A percentile compares a stretch with the other conserved stretches of the same genome.
phyloP scores from a whole-genome alignment of 2,329 filamentous ascomycete genomes.

The Fusarium sp. region DNA sequence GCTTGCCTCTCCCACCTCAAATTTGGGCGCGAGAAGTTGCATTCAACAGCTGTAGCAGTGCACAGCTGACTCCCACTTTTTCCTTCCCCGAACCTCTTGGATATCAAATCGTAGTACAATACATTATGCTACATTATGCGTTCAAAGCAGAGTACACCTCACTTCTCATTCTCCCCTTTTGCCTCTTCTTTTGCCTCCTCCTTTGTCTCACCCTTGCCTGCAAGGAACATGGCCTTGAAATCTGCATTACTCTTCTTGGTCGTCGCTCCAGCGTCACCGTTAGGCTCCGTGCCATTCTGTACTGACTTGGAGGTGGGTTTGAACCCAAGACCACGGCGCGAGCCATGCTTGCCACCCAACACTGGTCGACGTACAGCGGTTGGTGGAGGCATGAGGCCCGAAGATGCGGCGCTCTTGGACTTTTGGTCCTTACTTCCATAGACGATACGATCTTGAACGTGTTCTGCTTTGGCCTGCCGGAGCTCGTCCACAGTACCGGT shows the following conservation, averaged over 20 bases:
- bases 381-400: slow-evolving; percentile 62
- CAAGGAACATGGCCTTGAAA: slow-evolving; percentile 69
- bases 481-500: slow-evolving; percentile 71
- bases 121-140: slow-evolving; percentile 39
- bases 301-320: slow-evolving; percentile 41
- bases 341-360: slow-evolving; percentile 55
- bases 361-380: slow-evolving; percentile 60
- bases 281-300: slow-evolving; percentile 39
- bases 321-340: slow-evolving; percentile 64
- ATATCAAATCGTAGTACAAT: slow-evolving; percentile 42
- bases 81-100: slow-evolving; percentile 13
- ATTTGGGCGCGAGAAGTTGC: not conserved
- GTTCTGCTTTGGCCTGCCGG: slow-evolving; percentile 65
- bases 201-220: slow-evolving; percentile 32
- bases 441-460: slow-evolving; percentile 49
- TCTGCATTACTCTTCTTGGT: slow-evolving; percentile 70
- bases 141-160: slow-evolving; percentile 16
- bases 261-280: slow-evolving; percentile 50
- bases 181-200: not conserved
- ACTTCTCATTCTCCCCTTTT: slow-evolving; percentile 13
- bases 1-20: not conserved
- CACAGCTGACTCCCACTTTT: slow-evolving; percentile 5
- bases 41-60: slow-evolving; percentile 16
- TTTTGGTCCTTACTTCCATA: slow-evolving; percentile 52
- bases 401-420: slow-evolving; percentile 34